These are phyloP conservation scores for Colletotrichum incanum DNA, from an alignment of 2,329 filamentous ascomycete genomes.

Conservation along the genomic window DNA sequence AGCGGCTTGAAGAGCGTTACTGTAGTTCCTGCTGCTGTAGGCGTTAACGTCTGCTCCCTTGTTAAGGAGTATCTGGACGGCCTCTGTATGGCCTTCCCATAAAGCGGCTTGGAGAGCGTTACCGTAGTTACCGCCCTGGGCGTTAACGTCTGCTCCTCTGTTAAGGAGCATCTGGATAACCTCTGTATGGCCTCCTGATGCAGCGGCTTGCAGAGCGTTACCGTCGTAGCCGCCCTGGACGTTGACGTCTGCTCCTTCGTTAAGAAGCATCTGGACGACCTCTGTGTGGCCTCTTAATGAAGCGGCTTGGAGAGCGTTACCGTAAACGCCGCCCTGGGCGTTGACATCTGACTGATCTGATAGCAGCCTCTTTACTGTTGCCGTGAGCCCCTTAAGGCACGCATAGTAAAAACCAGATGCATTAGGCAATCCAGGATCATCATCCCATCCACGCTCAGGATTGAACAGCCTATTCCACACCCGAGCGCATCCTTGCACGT, in stretches of 20 bases:
- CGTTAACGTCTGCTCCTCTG: not conserved
- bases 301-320: not conserved
- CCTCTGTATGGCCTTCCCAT: not conserved
- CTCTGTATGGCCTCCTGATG: not conserved
- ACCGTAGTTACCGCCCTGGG: not conserved
- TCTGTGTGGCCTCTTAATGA: not conserved
- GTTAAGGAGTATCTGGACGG: not conserved
- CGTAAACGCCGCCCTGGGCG: not conserved
- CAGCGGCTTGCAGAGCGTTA: not conserved
- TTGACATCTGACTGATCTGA: not conserved
- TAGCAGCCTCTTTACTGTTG: not conserved
- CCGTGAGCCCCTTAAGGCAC: not conserved
- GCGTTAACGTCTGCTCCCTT: not conserved
- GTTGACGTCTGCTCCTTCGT: not conserved
- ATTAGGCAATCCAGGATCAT: not conserved
- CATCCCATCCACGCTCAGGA: rapidly evolving
- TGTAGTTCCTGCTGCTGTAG: not conserved
- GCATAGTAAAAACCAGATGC: not conserved
- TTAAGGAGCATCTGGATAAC: not conserved
- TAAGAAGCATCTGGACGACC: not conserved
- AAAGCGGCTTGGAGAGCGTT: not conserved
- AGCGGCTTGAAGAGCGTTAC: not conserved
- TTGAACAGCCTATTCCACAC: not conserved
- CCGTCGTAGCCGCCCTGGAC: not conserved
- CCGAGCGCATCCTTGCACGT: no score